A percentile compares a stretch with the other conserved stretches of the same genome.
Evolutionary conservation across 1,284 basidiomycete species (phyloP).

Genomic region (Boletus chippewaensis): DNA sequence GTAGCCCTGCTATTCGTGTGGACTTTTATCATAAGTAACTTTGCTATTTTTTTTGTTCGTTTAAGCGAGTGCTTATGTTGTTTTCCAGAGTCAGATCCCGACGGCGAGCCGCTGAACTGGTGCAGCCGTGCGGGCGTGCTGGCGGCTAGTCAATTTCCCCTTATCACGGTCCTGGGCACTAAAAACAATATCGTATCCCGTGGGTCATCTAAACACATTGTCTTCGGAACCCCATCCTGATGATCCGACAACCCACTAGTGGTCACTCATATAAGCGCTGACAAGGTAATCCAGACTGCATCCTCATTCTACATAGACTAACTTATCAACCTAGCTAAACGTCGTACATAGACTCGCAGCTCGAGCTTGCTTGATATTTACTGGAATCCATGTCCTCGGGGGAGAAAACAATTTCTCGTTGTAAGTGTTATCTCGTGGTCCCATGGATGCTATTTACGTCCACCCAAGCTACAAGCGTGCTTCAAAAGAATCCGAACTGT

Average conservation of each 20-base stretch:
- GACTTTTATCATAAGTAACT: conserved; percentile 45
- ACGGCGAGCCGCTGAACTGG: conserved; percentile 41
- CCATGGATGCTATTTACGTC: background rate
- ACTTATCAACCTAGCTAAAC: conserved; percentile 35
- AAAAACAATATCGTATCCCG: conserved; percentile 57
- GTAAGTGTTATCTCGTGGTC: conserved; percentile 4
- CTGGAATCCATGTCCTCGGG: conserved; percentile 45
- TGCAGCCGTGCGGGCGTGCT: conserved; percentile 46
- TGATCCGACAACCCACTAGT: conserved; percentile 28
- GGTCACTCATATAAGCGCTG: conserved; percentile 51
- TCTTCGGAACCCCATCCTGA: conserved; percentile 1
- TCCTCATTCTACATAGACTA: background rate
- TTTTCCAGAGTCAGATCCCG: conserved; percentile 35
- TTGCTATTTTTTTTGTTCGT: background rate
- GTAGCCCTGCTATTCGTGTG: conserved; percentile 40
- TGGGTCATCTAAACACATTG: conserved; percentile 23
- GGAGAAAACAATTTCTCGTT: conserved; percentile 27
- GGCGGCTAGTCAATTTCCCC: conserved; percentile 48
- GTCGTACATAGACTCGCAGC: conserved; percentile 45
- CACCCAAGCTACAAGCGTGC: conserved; percentile 8
- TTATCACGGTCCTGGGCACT: conserved; percentile 52
- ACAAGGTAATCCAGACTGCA: conserved; percentile 35
- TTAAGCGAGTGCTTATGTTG: background rate
- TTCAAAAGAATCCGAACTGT: conserved; percentile 29
- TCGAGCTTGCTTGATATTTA: conserved; percentile 39